These are phyloP conservation scores for Melanogaster broomeanus DNA, from an alignment of 768 basidiomycete species.

Conservation along the genomic window DNA sequence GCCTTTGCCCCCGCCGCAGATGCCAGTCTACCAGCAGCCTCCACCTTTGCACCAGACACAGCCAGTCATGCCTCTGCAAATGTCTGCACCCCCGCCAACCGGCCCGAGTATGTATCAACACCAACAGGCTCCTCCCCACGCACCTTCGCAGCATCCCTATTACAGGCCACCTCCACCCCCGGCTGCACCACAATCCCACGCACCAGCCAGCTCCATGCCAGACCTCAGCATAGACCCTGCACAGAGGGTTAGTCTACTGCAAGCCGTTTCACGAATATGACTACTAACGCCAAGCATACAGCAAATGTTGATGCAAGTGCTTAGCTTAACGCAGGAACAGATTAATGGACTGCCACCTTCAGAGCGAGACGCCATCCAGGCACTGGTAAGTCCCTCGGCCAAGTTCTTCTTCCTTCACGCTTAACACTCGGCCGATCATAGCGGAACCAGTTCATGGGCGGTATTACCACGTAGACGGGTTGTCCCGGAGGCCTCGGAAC, in stretches of 20 bases:
- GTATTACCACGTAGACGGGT: slow-evolving; percentile 24
- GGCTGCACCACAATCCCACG: slow-evolving; percentile 30
- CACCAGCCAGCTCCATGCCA: slow-evolving; percentile 36
- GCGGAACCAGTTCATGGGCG: slow-evolving; percentile 39
- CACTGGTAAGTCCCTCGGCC: slow-evolving; percentile 59
- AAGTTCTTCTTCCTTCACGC: slow-evolving; percentile 12
- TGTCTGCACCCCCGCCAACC: slow-evolving; percentile 30
- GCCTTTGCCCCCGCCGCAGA: slow-evolving; percentile 32
- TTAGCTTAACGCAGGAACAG: slow-evolving; percentile 79
- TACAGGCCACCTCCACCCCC: slow-evolving; percentile 34
- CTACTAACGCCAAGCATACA: slow-evolving; percentile 32
- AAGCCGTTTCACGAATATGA: slow-evolving; percentile 6
- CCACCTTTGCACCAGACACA: slow-evolving; percentile 34
- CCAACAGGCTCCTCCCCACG: slow-evolving; percentile 28
- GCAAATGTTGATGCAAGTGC: slow-evolving; percentile 86
- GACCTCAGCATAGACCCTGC: slow-evolving; percentile 44
- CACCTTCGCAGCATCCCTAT: slow-evolving; percentile 32
- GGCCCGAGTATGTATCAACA: slow-evolving; percentile 33
- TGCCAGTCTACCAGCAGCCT: slow-evolving; percentile 30
- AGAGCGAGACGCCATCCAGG: slow-evolving; percentile 78
- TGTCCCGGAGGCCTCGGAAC: not conserved
- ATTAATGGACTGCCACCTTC: slow-evolving; percentile 77
- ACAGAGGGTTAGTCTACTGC: slow-evolving; percentile 44
- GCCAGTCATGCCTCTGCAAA: slow-evolving; percentile 34
- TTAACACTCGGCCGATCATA: slow-evolving; percentile 6